phyloP scores from a whole-genome alignment of 2,329 filamentous ascomycete species.

The Pseudocercospora eumusae region DNA sequence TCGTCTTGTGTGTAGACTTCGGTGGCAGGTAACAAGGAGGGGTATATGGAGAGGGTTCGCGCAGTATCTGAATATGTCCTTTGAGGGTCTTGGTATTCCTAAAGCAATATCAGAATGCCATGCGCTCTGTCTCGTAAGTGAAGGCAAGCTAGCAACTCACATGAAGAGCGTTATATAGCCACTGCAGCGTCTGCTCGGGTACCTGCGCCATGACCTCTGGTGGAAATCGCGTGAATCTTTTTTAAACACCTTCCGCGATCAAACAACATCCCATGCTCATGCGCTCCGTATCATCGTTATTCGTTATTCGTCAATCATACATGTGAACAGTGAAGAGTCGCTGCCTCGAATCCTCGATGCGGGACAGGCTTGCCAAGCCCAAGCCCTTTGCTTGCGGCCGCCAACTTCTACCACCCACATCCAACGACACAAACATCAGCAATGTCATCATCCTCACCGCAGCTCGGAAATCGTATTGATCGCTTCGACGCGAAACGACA shows the following conservation, averaged over 20 bases:
- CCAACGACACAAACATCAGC: background rate
- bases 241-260: background rate
- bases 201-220: slow-evolving; percentile 60
- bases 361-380: background rate
- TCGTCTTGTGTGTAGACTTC: slow-evolving; percentile 95
- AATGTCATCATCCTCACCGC: background rate
- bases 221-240: too few relatives aligned
- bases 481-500: background rate
- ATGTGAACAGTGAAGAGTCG: background rate
- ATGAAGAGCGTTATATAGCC: slow-evolving; percentile 83
- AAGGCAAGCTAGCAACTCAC: slow-evolving; percentile 47
- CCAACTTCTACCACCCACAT: too few relatives aligned
- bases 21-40: slow-evolving; percentile 79
- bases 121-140: background rate
- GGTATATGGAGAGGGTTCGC: slow-evolving; percentile 74
- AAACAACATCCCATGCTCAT: background rate
- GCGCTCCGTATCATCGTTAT: slow-evolving; percentile 16
- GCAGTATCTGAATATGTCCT: slow-evolving; percentile 91
- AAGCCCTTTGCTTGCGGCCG: too few relatives aligned
- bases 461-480: background rate
- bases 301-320: slow-evolving; percentile 3
- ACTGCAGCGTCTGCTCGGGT: slow-evolving; percentile 86
- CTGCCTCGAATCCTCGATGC: background rate
- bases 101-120: slow-evolving; percentile 19
- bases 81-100: slow-evolving; percentile 94